Percentiles rank a stretch among this genome's conserved stretches.
Conservation (phyloP, 225 moss, liverwort and hornwort species). For the Sphagnum contortum region DNA sequence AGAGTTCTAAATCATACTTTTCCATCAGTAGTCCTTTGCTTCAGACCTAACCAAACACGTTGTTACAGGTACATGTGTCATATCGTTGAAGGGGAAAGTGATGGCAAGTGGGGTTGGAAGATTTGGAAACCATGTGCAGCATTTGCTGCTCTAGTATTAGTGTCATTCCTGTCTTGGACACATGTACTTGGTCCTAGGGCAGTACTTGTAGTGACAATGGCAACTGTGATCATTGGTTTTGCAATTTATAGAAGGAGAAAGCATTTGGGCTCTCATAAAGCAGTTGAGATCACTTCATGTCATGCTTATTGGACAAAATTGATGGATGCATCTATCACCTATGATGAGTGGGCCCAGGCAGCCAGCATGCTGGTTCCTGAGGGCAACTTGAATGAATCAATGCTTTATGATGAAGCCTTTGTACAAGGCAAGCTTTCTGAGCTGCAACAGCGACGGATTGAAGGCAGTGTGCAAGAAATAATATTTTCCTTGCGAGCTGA, state of each 20-base stretch:
- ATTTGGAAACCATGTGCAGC: neutral
- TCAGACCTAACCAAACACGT: neutral
- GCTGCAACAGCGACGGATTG: conserved; percentile 35
- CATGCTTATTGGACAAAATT: conserved; percentile 25
- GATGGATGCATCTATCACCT: conserved; percentile 38
- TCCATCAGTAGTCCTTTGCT: neutral
- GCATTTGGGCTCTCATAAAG: neutral
- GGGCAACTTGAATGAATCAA: conserved; percentile 7
- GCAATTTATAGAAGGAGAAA: neutral
- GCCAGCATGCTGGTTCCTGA: conserved; percentile 35
- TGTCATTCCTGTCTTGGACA: conserved; percentile 24
- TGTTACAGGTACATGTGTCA: neutral
- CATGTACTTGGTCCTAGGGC: conserved; percentile 14
- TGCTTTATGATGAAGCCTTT: conserved; percentile 42
- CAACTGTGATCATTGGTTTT: conserved; percentile 7
- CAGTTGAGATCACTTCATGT: neutral
- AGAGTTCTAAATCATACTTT: neutral
- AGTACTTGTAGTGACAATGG: conserved; percentile 16
- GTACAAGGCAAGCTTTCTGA: conserved; percentile 39
- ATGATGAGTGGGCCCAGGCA: conserved; percentile 50
- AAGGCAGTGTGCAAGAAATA: conserved; percentile 37
- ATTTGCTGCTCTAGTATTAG: conserved; percentile 8
- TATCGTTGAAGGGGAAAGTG: neutral
- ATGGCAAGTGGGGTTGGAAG: neutral
- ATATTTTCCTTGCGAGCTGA: conserved; percentile 51